Conservation (phyloP, 768 basidiomycete species). For the Trametes maxima region DNA sequence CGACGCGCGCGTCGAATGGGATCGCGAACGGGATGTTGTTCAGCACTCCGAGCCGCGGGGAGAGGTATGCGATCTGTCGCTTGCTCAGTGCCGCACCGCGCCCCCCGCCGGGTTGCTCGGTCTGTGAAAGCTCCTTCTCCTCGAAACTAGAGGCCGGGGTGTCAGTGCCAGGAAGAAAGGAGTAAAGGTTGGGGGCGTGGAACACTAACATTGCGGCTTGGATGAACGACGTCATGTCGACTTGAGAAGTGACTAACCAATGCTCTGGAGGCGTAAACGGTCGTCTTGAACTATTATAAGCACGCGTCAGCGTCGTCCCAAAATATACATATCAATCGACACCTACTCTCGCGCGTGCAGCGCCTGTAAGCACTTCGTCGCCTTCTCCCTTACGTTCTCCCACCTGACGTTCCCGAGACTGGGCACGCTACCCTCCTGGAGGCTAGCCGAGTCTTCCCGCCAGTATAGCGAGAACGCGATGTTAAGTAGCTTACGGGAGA, state of each 20-base stretch:
- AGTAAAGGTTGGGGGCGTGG: too few species aligned
- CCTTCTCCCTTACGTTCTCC: conserved; percentile 73
- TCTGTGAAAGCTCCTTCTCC: conserved; percentile 54
- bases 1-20: conserved; percentile 89
- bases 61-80: conserved; percentile 72
- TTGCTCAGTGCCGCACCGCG: conserved; percentile 47
- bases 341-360: conserved; percentile 90
- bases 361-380: conserved; percentile 76
- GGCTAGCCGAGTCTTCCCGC: conserved; percentile 51
- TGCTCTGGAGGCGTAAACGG: conserved; percentile 83
- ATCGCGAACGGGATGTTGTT: conserved; percentile 97
- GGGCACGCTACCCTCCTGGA: conserved; percentile 44
- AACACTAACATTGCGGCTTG: conserved; percentile 78
- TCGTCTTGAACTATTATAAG: conserved; percentile 64
- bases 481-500: conserved; percentile 80
- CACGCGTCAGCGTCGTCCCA: not conserved
- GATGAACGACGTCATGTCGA: conserved; percentile 73
- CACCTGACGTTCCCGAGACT: conserved; percentile 49
- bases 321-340: not conserved
- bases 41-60: conserved; percentile 85
- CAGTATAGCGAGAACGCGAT: conserved; percentile 82
- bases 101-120: conserved; percentile 8
- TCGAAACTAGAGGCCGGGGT: conserved; percentile 50
- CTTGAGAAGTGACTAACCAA: conserved; percentile 71
- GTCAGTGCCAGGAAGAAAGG: not conserved